Base-by-base conservation (phyloP, 345 rosid species). In the Nephelium lappaceum region DNA sequence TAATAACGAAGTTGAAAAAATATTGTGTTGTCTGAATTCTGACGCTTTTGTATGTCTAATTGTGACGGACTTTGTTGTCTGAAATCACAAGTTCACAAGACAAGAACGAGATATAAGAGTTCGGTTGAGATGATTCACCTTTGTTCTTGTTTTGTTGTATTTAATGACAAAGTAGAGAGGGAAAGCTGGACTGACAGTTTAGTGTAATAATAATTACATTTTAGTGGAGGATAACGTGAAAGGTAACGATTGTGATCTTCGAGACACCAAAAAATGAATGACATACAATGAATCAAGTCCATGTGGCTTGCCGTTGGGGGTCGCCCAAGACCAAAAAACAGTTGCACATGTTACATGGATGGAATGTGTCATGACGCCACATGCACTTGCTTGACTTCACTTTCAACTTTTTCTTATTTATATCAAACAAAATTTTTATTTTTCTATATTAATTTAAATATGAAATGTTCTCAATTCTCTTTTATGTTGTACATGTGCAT, bases 261-360 rank as follows among this genome's bases (percentile, higher is more conserved):
- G 0, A 64, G 69, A 27, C 4, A 36, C 18, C 39, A 64, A 49
- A 14, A 27, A 24, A 3, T 27, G 12, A 11, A 27, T 24, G 16
- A 64, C 36, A 31, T 31, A 67, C 41, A n/a, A 57, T 57, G 24
- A 24, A 19, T 41, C 43, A 39, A 5, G 14, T 21, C 55, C 81
- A 67, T 78, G 42, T 81, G 84, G 39, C 75, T 68, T 68, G 19
- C 68, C 69, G 77, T 61, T 74, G 18, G 58, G 69, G 58, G 23
- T 43, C 21, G 58, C 58, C 7, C 21, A 68, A 10, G 69, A 66
- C n/a, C 11, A 23, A 57, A 57, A 57, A 57, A 5, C 62, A 57
- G 11, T 57, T 57, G 23, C 62, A 57, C 62, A 57, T 57, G 55
- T 49, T 14, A 11, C 14, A 49, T 41, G 43, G 1, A 4, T 41